Evolutionary conservation across 495 filamentous ascomycete species (phyloP), one percentile per base, ranked within the genome.

Genomic region (Aspergillus diversus): DNA sequence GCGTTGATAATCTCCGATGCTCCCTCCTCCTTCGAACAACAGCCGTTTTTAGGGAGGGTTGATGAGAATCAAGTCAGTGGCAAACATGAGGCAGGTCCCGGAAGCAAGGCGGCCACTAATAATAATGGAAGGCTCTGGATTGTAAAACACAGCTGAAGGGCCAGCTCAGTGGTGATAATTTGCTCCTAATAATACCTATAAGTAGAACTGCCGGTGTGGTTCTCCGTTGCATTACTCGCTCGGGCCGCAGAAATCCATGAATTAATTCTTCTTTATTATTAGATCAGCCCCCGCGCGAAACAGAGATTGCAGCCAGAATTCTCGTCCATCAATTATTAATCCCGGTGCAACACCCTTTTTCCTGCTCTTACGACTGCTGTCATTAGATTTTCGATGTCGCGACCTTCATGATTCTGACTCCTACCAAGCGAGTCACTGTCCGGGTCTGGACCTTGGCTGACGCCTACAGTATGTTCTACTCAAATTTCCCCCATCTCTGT

Each of bases 361-460:
- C 46, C 7, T 39, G 31, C 60, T 43, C 17, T 57, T 21, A 43
- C 33, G n/a, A 49, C 16, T 66, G 50, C 54, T 55, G 34, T 37
- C 48, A 47, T 12, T 54, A 35, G 49, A 11, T 37, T 63, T 50
- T 61, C 66, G 60, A 73, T 79, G 76, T 66, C 66, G 63, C 70
- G 69, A 66, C 70, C 71, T 79, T 79, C 75, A 81, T 81, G 78
- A 78, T 71, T 76, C 57, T 71, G 70, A 65, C 70, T 74, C 69
- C 71, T 70, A 67, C 72, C 39, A 76, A 73, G 74, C 76, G 72
- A 72, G 73, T 76, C 69, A 75, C 77, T 66, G 77, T 78, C 73
- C 73, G 66, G 68, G 72, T 69, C 64, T 73, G 76, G 76, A 68
- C 73, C 68, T 69, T 71, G 73, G 69, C 71, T 60, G 65, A 75